These are phyloP conservation scores for Eucalyptus caleyi DNA, from an alignment of 345 rosid species.

Conservation along the genomic window DNA sequence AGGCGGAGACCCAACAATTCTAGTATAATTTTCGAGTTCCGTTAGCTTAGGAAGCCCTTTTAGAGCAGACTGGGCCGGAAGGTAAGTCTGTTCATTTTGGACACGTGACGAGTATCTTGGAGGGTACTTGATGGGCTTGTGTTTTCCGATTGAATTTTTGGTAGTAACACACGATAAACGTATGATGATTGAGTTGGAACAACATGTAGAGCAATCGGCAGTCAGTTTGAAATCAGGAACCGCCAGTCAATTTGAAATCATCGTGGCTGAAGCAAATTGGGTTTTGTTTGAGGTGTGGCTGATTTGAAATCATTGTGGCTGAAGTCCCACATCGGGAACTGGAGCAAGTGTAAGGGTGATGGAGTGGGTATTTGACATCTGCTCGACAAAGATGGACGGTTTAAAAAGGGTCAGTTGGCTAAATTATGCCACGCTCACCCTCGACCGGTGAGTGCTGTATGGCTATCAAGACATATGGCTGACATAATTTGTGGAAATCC, in stretches of 20 bases:
- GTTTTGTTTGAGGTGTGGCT: no score
- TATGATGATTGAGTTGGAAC: no score
- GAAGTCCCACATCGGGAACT: not conserved
- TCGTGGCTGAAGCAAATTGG: no score
- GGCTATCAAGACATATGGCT: not conserved
- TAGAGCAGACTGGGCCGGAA: accelerated
- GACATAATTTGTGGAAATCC: not conserved
- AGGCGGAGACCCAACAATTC: not conserved
- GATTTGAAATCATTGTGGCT: not conserved
- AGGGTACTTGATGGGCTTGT: accelerated
- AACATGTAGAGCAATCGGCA: no score
- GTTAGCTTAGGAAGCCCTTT: accelerated
- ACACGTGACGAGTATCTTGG: accelerated
- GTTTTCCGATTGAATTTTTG: no score
- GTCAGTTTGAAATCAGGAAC: no score
- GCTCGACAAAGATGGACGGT: accelerated
- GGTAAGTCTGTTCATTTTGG: accelerated
- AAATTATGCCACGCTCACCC: not conserved
- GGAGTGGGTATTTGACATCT: not conserved
- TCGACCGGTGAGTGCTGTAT: not conserved
- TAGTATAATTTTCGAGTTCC: accelerated
- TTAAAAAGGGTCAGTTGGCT: not conserved
- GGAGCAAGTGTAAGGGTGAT: not conserved
- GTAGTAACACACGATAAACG: no score
- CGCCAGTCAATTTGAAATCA: no score